Percentiles rank a stretch among this genome's conserved stretches.
Evolutionary conservation across 805 yeast genomes (phyloP).

Genomic region (Limtongia smithiae): DNA sequence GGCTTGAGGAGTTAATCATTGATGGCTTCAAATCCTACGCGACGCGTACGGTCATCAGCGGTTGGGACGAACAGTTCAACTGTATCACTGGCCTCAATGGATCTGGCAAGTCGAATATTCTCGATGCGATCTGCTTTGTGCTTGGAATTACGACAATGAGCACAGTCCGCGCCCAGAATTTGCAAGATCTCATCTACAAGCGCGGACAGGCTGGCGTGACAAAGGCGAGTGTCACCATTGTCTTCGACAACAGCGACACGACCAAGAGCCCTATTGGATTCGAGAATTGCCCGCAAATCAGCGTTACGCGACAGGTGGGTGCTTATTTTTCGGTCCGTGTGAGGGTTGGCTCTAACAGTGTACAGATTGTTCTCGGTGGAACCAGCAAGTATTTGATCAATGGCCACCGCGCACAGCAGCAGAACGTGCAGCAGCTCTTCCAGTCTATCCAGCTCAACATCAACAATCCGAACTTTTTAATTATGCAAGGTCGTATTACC

Average conservation of each 20-base stretch:
- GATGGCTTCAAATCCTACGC: constrained; percentile 99
- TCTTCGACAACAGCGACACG: constrained; percentile 81
- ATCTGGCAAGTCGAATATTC: constrained; percentile 92
- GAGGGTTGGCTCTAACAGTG: not conserved
- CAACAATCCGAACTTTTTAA: constrained; percentile 93
- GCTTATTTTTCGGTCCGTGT: not conserved
- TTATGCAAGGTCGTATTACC: constrained; percentile 98
- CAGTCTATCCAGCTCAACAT: constrained; percentile 94
- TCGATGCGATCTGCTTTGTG: constrained; percentile 98
- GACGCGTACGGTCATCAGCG: constrained; percentile 88
- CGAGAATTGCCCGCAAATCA: constrained; percentile 68
- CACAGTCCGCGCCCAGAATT: constrained; percentile 89
- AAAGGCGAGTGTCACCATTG: constrained; percentile 93
- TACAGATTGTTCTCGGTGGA: constrained; percentile 72
- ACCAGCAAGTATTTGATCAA: constrained; percentile 87
- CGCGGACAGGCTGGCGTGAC: constrained; percentile 98
- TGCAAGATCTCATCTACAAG: constrained; percentile 92
- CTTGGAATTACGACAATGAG: constrained; percentile 91
- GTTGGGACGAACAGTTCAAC: constrained; percentile 95
- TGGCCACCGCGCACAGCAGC: constrained; percentile 95
- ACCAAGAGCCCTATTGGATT: constrained; percentile 83
- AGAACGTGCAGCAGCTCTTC: constrained; percentile 80
- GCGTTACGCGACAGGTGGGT: constrained; percentile 74
- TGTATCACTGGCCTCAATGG: constrained; percentile 98
- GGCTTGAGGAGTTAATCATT: constrained; percentile 90